Base-by-base conservation (phyloP, 495 filamentous ascomycete genomes). In the Hypoxylon fuscum region DNA sequence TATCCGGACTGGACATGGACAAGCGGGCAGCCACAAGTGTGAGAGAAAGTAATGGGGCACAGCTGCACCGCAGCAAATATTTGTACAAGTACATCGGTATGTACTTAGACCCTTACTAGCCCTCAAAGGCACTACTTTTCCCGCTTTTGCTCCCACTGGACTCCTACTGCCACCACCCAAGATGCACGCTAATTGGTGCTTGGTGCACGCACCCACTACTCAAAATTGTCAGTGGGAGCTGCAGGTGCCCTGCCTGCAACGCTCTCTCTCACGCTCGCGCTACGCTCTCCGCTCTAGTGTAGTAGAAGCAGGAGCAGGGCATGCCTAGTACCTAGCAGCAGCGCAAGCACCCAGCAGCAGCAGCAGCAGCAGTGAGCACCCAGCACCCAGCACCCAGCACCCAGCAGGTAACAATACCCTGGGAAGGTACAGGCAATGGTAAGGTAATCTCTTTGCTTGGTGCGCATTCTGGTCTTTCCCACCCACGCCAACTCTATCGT, bases 401-500 rank as follows among this genome's bases (percentile, higher is more conserved):
- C 3, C 12, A 41, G 34, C 22, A 58, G 25, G 25, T 22, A 40
- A 42, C 21, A 37, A 31, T 9, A 42, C 12, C 27, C 11, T 40
- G 48, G 35, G 58, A 17, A 42, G 38, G 35, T 27, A 40, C 35
- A 38, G 14, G 12, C 21, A 12, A 59, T 14, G 45, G 55, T 66
- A 66, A 27, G 45, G 44, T 47, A 62, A 52, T 55, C 58, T 62
- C 64, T 71, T 72, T 66, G 65, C 62, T 63, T 67, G 69, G 69
- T 68, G 49, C 64, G 66, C 63, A 65, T 62, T 66, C 66, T 57
- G n/a, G 51, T 68, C 71, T 59, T 66, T 71, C 68, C 68, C 70
- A 68, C 58, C 74, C 62, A 27, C 25, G 59, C 64, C 64, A 49
- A 63, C 67, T 62, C 56, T 59, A 59, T 53, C 68, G 60, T 52